Percentiles rank a stretch among this genome's conserved stretches.
Conservation (phyloP, 2,329 filamentous ascomycete genomes). For the Fusarium veterinarium region DNA sequence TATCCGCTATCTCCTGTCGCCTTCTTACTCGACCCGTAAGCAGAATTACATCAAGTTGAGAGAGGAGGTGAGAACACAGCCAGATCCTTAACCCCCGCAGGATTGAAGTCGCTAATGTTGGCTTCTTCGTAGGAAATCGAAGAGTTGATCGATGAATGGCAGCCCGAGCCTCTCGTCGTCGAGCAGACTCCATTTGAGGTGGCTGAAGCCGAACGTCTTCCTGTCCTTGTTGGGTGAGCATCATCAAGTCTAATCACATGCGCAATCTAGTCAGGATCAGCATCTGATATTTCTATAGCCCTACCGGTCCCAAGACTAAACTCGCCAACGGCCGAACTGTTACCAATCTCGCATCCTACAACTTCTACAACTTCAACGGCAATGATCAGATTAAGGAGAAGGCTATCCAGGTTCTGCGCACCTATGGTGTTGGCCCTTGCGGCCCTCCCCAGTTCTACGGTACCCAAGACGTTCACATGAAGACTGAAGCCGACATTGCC, state of each 20-base stretch:
- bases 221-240: constrained; percentile 85
- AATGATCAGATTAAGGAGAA: constrained; percentile 96
- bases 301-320: constrained; percentile 90
- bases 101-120: constrained; percentile 3
- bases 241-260: neutral
- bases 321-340: constrained; percentile 90
- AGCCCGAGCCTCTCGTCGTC: constrained; percentile 88
- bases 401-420: constrained; percentile 91
- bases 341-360: constrained; percentile 92
- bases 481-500: constrained; percentile 93
- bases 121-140: constrained; percentile 80
- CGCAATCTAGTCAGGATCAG: neutral
- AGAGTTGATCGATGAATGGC: constrained; percentile 96
- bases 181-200: constrained; percentile 80
- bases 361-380: constrained; percentile 96
- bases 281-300: constrained; percentile 47
- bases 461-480: constrained; percentile 98
- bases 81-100: neutral
- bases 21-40: constrained; percentile 91
- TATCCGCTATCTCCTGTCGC: constrained; percentile 89
- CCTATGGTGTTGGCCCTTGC: constrained; percentile 96
- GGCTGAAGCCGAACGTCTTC: constrained; percentile 83
- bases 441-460: constrained; percentile 98
- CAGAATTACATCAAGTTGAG: constrained; percentile 89
- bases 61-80: constrained; percentile 68